phyloP scores from a whole-genome alignment of 768 basidiomycete genomes.

The Hysterangium stoloniferum region DNA sequence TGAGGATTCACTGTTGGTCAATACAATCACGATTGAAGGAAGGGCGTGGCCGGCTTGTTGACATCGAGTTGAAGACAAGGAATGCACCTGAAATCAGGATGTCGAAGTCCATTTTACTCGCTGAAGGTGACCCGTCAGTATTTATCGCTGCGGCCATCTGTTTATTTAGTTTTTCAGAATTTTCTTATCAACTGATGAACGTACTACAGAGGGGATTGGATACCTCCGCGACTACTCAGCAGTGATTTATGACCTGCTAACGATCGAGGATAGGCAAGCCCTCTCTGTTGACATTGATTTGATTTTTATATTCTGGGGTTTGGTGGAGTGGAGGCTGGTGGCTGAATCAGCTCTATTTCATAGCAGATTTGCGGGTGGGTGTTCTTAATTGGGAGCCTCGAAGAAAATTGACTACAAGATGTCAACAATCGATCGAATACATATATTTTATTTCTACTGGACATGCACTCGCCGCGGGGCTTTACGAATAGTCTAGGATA shows the following conservation, averaged over 20 bases:
- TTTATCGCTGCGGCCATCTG: conserved; percentile 8
- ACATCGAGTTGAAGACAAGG: too few relatives aligned
- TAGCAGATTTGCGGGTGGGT: conserved; percentile 33
- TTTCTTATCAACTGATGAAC: conserved; percentile 28
- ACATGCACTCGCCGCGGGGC: too few relatives aligned
- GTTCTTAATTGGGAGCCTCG: conserved; percentile 31
- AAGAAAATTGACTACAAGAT: conserved; percentile 31
- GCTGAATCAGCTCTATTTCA: conserved; percentile 30
- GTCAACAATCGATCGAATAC: conserved; percentile 27
- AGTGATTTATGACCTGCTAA: conserved; percentile 34
- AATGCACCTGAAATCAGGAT: too few relatives aligned
- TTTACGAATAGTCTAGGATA: too few relatives aligned
- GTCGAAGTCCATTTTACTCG: conserved; percentile 31
- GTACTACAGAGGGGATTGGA: conserved; percentile 24
- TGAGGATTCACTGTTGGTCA: conserved; percentile 29
- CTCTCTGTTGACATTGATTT: conserved; percentile 37
- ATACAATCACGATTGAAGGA: neutral
- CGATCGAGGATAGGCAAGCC: conserved; percentile 30
- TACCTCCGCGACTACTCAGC: conserved; percentile 30
- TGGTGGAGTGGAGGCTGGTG: conserved; percentile 36
- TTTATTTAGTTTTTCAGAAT: neutral
- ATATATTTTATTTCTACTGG: neutral
- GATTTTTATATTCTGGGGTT: conserved; percentile 35
- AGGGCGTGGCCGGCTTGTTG: conserved; percentile 9
- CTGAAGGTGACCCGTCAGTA: conserved; percentile 17